These are phyloP conservation scores for Viola pubescens DNA, from an alignment of 441 rosid species.

Conservation along the genomic window DNA sequence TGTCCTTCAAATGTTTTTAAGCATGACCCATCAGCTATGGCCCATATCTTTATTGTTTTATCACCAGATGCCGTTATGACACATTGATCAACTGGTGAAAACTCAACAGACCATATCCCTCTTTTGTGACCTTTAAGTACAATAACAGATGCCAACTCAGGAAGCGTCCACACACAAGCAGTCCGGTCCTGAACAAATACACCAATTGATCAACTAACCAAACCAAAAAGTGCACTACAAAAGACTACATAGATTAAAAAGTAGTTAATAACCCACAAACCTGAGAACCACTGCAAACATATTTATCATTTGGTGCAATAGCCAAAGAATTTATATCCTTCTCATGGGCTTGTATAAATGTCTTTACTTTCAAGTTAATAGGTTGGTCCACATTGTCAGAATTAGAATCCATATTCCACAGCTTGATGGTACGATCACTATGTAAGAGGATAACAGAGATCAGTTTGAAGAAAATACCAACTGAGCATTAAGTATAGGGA, in stretches of 20 bases:
- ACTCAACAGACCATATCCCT: conserved; percentile 94
- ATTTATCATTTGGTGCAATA: conserved; percentile 80
- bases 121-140: conserved; percentile 82
- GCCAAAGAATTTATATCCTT: conserved; percentile 91
- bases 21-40: conserved; percentile 88
- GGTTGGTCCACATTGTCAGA: conserved; percentile 52
- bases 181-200: conserved; percentile 64
- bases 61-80: conserved; percentile 94
- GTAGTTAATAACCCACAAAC: conserved; percentile 28
- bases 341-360: conserved; percentile 88
- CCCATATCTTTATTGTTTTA: conserved; percentile 89
- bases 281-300: conserved; percentile 94
- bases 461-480: too few relatives aligned
- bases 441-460: conserved; percentile 1
- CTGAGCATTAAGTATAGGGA: too few relatives aligned
- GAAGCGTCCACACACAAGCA: conserved; percentile 91
- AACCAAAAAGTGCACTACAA: neutral
- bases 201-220: neutral
- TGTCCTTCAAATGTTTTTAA: conserved; percentile 97
- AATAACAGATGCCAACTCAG: conserved; percentile 74
- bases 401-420: conserved; percentile 74
- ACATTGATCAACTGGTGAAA: conserved; percentile 94
- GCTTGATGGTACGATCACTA: conserved; percentile 89
- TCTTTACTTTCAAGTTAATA: conserved; percentile 64
- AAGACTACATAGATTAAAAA: neutral